phyloP scores from a whole-genome alignment of 768 basidiomycete genomes.

The Dioszegia hungarica region DNA sequence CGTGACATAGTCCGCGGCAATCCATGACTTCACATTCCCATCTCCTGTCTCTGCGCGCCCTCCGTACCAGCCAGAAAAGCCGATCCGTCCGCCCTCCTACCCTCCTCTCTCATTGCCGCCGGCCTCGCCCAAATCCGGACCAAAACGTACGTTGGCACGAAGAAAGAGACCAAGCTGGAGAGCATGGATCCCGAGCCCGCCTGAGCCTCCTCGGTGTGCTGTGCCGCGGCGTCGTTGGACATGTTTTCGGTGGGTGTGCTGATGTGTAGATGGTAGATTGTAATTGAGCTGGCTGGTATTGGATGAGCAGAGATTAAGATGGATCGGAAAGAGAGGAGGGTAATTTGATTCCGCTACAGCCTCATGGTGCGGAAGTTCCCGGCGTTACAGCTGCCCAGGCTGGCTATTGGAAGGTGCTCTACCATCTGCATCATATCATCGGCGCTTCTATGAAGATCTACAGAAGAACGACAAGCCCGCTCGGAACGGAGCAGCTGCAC shows the following conservation, averaged over 20 bases:
- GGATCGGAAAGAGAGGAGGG: not conserved
- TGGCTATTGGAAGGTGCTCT: not conserved
- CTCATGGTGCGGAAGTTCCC: constrained; percentile 10
- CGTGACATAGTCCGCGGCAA: not conserved
- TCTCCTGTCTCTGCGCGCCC: too few species aligned
- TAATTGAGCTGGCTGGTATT: constrained; percentile 4
- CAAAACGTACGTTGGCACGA: constrained; percentile 41
- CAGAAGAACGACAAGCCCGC: too few species aligned
- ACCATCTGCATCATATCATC: not conserved
- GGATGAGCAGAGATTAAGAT: not conserved
- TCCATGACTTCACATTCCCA: too few species aligned
- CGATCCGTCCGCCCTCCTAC: too few species aligned
- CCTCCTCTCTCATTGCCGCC: too few species aligned
- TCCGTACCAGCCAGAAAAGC: too few species aligned
- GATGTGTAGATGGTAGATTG: not conserved
- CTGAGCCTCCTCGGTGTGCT: not conserved
- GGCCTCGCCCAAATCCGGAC: too few species aligned
- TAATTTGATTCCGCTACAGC: not conserved
- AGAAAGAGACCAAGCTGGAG: constrained; percentile 25
- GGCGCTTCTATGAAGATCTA: too few species aligned
- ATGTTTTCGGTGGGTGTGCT: not conserved
- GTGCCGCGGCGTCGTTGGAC: constrained; percentile 5
- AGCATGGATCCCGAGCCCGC: constrained; percentile 18
- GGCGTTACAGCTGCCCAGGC: not conserved
- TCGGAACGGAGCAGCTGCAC: too few species aligned